These are phyloP conservation scores for Pichia thaimueangensis DNA, from an alignment of 805 yeast species.

Conservation along the genomic window DNA sequence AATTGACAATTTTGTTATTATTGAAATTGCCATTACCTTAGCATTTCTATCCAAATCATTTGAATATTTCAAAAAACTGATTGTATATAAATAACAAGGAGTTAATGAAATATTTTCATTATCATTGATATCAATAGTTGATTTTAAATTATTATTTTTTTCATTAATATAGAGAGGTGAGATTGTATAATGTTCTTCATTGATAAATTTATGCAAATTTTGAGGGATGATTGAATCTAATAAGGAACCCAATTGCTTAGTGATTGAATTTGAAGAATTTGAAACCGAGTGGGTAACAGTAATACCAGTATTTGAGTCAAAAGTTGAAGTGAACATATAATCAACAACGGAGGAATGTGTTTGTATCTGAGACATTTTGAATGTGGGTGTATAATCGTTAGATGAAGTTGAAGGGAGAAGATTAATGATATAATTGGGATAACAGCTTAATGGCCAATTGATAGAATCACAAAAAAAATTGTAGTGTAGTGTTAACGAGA, in stretches of 20 bases:
- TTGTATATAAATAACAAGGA: constrained; percentile 24
- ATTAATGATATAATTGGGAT: no score
- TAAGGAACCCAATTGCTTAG: constrained; percentile 41
- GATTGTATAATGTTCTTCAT: constrained; percentile 52
- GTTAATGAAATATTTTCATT: constrained; percentile 7
- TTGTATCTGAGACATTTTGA: not conserved
- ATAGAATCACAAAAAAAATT: no score
- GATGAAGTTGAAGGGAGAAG: not conserved
- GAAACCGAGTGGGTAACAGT: constrained; percentile 59
- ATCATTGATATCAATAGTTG: constrained; percentile 10
- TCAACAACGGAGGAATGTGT: constrained; percentile 14
- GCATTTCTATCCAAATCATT: constrained; percentile 31
- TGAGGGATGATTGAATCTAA: constrained; percentile 24
- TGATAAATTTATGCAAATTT: constrained; percentile 37
- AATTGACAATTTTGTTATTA: constrained; percentile 37
- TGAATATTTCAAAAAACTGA: constrained; percentile 23
- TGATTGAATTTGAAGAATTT: constrained; percentile 37
- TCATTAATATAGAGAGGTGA: constrained; percentile 40
- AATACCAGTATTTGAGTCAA: constrained; percentile 74
- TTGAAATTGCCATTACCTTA: constrained; percentile 39
- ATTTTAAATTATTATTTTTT: constrained; percentile 15
- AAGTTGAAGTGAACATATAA: constrained; percentile 58
- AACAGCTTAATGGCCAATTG: no score
- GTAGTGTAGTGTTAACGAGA: no score
- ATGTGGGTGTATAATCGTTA: no score